Evolutionary conservation across 75 land plant genomes (phyloP).

Genomic region (Picea glauca): DNA sequence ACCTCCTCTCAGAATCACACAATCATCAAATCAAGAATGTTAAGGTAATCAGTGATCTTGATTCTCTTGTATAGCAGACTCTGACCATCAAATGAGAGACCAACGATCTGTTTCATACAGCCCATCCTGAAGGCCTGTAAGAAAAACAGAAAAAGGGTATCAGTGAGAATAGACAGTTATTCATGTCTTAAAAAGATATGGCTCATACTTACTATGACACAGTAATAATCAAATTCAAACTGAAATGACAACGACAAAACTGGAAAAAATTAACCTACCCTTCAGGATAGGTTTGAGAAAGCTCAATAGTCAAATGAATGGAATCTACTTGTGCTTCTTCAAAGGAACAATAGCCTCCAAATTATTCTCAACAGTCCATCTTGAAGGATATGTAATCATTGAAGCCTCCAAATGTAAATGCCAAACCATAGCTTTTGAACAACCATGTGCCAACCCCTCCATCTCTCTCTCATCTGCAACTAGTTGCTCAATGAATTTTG

Average conservation of each 20-base stretch:
- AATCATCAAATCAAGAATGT: constrained; percentile 1
- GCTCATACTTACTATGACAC: neutral
- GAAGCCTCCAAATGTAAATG: constrained; percentile 77
- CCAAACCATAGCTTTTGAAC: constrained; percentile 87
- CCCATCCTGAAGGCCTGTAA: constrained; percentile 1
- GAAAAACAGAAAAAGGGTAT: neutral
- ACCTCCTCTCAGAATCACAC: constrained; percentile 7
- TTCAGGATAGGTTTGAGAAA: constrained; percentile 2
- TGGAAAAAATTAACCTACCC: neutral
- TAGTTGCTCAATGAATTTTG: constrained; percentile 92
- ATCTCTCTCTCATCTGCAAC: constrained; percentile 96
- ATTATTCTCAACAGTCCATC: constrained; percentile 66
- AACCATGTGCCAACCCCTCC: constrained; percentile 78
- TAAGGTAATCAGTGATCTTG: neutral
- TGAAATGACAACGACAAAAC: neutral
- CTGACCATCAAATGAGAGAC: constrained; percentile 3
- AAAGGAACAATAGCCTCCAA: constrained; percentile 35
- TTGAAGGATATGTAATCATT: constrained; percentile 61
- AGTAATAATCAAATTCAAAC: neutral
- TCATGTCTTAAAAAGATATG: neutral
- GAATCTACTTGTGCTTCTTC: constrained; percentile 7
- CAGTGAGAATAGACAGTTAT: neutral
- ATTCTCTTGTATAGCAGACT: neutral
- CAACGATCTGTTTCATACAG: neutral
- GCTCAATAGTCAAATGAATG: neutral